phyloP scores from a whole-genome alignment of 345 rosid species.

The Lumnitzera littorea region DNA sequence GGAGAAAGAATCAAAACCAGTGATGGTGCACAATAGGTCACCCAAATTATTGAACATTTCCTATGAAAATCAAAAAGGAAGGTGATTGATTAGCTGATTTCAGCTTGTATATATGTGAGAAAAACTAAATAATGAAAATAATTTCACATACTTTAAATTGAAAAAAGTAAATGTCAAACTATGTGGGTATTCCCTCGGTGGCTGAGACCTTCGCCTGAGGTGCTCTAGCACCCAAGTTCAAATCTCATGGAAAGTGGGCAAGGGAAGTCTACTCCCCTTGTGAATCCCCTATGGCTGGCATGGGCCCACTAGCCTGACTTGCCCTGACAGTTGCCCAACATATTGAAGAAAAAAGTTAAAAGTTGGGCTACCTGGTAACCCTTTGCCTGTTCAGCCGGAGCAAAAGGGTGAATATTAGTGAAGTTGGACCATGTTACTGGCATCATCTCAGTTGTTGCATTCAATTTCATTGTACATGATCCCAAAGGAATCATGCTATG shows the following conservation, averaged over 20 bases:
- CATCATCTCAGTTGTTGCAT: conserved; percentile 97
- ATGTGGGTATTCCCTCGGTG: too few relatives aligned
- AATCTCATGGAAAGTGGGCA: too few relatives aligned
- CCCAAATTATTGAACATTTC: conserved; percentile 95
- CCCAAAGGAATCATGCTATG: conserved; percentile 99
- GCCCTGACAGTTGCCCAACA: too few relatives aligned
- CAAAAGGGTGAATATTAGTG: conserved; percentile 87
- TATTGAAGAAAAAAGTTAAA: too few relatives aligned
- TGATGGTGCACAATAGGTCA: conserved; percentile 68
- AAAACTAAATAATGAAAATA: background rate
- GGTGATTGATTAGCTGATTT: conserved; percentile 12
- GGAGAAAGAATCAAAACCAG: conserved; percentile 98
- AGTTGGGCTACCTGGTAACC: conserved; percentile 67
- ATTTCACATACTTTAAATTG: too few relatives aligned
- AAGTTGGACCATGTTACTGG: conserved; percentile 94
- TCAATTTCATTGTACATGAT: conserved; percentile 97
- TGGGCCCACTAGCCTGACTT: too few relatives aligned
- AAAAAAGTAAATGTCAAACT: background rate
- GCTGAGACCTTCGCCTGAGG: too few relatives aligned
- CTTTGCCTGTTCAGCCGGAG: conserved; percentile 70
- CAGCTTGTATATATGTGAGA: background rate
- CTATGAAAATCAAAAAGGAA: conserved; percentile 29
- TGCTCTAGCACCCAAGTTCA: too few relatives aligned
- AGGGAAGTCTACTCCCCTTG: too few relatives aligned
- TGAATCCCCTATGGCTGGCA: too few relatives aligned